A percentile compares a stretch with the other conserved stretches of the same genome.
Evolutionary conservation across 2,329 filamentous ascomycete genomes (phyloP).

Genomic region (Colletotrichum sidae): DNA sequence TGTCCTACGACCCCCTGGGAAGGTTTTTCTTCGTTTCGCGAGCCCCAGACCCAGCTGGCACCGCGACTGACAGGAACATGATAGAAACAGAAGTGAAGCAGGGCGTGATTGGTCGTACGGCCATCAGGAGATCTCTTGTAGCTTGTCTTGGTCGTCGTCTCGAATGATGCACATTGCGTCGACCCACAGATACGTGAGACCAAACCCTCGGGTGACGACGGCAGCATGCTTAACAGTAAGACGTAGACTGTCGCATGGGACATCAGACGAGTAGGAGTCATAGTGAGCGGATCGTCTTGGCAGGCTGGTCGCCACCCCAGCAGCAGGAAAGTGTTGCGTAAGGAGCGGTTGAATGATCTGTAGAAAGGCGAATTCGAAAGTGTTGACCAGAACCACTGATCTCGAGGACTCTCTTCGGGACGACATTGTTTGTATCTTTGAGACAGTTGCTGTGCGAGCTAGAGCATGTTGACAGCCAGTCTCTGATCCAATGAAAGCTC

Average conservation of each 20-base stretch:
- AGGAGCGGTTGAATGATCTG: not conserved
- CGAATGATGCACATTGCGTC: slow-evolving; percentile 36
- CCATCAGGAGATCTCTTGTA: not conserved
- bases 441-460: not conserved
- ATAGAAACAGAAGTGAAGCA: slow-evolving; percentile 72
- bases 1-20: slow-evolving; percentile 30
- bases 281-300: not conserved
- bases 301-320: slow-evolving; percentile 6
- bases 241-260: not conserved
- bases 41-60: slow-evolving; percentile 83
- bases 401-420: not conserved
- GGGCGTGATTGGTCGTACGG: too few species aligned
- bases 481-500: not conserved
- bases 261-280: not conserved
- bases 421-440: not conserved
- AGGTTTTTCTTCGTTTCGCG: slow-evolving; percentile 53
- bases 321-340: slow-evolving; percentile 1
- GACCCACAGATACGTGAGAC: slow-evolving; percentile 34
- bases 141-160: slow-evolving; percentile 13
- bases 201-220: not conserved
- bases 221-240: not conserved
- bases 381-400: not conserved
- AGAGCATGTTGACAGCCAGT: not conserved
- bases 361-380: not conserved
- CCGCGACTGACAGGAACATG: slow-evolving; percentile 71